A percentile compares a stretch with the other conserved stretches of the same genome.
These are phyloP conservation scores for Globisporangium mamillatum DNA, from an alignment of 352 stramenopile species.

Conservation along the genomic window DNA sequence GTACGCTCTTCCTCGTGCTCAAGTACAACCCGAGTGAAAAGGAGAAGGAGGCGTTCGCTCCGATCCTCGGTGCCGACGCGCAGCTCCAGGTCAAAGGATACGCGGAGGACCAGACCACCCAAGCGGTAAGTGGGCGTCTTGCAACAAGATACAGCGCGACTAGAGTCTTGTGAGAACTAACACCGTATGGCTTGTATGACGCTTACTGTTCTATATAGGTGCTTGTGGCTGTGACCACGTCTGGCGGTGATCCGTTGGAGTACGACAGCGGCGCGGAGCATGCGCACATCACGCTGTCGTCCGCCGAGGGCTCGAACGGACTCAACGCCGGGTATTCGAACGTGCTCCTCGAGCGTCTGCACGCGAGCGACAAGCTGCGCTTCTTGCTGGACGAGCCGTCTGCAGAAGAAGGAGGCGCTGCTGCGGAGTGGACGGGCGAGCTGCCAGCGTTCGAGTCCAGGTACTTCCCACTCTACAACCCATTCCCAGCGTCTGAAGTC, in stretches of 20 bases:
- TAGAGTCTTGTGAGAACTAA: not conserved
- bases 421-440: slow-evolving; percentile 50
- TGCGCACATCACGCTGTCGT: slow-evolving; percentile 62
- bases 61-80: slow-evolving; percentile 55
- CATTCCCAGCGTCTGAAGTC: slow-evolving; percentile 56
- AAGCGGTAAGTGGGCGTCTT: slow-evolving; percentile 34
- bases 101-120: slow-evolving; percentile 60
- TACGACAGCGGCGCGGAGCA: slow-evolving; percentile 36
- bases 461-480: slow-evolving; percentile 75
- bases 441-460: slow-evolving; percentile 67
- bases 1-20: slow-evolving; percentile 67
- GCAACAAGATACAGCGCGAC: too few relatives aligned
- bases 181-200: not conserved
- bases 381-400: slow-evolving; percentile 41
- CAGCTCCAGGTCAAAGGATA: slow-evolving; percentile 64
- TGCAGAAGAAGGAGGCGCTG: not conserved
- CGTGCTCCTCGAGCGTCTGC: slow-evolving; percentile 75
- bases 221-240: slow-evolving; percentile 62
- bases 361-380: slow-evolving; percentile 53
- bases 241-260: slow-evolving; percentile 61
- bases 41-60: slow-evolving; percentile 73
- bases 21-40: slow-evolving; percentile 70
- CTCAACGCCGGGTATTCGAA: slow-evolving; percentile 59
- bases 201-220: slow-evolving; percentile 25
- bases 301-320: slow-evolving; percentile 37